Evolutionary conservation across 2,329 filamentous ascomycete species (phyloP).

Genomic region (Macroventuria anomochaeta): DNA sequence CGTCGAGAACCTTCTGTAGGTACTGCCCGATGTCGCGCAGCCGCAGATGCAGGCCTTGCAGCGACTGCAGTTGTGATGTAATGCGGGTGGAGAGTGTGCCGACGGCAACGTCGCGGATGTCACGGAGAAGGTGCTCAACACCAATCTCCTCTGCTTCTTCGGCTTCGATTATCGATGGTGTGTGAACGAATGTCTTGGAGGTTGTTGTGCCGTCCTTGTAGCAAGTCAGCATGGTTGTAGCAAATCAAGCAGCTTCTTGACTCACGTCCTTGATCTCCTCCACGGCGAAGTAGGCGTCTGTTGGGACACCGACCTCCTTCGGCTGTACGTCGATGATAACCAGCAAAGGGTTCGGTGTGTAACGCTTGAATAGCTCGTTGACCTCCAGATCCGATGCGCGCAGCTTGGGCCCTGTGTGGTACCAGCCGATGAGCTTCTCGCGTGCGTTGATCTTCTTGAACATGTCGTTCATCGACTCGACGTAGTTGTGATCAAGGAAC

Average conservation of each 20-base stretch:
- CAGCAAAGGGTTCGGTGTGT: constrained; percentile 92
- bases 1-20: constrained; percentile 92
- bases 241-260: constrained; percentile 20
- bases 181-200: constrained; percentile 97
- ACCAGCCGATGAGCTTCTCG: constrained; percentile 99
- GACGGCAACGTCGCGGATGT: constrained; percentile 97
- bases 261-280: constrained; percentile 99
- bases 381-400: constrained; percentile 96
- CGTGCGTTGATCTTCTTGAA: constrained; percentile 99
- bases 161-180: constrained; percentile 96
- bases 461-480: constrained; percentile 99
- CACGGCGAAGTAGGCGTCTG: constrained; percentile 98
- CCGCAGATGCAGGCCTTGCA: constrained; percentile 93
- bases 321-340: constrained; percentile 99
- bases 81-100: constrained; percentile 96
- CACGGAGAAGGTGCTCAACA: constrained; percentile 94
- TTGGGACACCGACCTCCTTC: constrained; percentile 96
- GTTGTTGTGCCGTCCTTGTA: constrained; percentile 92
- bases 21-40: constrained; percentile 95
- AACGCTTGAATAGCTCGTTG: constrained; percentile 99
- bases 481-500: constrained; percentile 99
- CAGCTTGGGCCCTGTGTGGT: constrained; percentile 96
- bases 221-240: background rate
- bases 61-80: constrained; percentile 95
- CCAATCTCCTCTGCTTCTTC: constrained; percentile 99